Evolutionary conservation across 2,329 filamentous ascomycete genomes (phyloP).

Genomic region (Colletotrichum falcatum): DNA sequence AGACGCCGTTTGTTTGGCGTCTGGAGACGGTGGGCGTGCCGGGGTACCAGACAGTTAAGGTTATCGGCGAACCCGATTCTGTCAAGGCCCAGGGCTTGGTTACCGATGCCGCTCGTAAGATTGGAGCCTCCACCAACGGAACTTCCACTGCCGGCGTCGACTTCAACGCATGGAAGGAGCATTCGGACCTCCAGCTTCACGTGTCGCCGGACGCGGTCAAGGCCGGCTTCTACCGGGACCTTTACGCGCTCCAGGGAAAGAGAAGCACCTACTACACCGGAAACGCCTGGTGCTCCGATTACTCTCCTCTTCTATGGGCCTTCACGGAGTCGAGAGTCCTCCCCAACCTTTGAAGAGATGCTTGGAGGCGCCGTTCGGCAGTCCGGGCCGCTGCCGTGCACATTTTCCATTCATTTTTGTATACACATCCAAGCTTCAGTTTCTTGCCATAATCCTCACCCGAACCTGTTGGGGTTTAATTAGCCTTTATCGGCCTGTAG

Average conservation of each 20-base stretch:
- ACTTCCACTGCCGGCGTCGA: conserved; percentile 23
- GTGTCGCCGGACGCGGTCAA: conserved; percentile 35
- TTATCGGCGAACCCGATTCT: conserved; percentile 40
- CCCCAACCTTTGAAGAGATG: conserved; percentile 3
- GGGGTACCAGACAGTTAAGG: conserved; percentile 42
- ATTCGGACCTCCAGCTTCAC: conserved; percentile 37
- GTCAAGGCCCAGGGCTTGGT: conserved; percentile 30
- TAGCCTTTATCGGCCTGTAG: background rate
- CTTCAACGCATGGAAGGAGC: conserved; percentile 28
- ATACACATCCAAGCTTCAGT: background rate
- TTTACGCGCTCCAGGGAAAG: conserved; percentile 39
- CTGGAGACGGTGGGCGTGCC: conserved; percentile 42
- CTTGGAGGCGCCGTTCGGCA: background rate
- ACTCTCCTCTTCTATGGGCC: conserved; percentile 40
- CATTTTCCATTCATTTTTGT: background rate
- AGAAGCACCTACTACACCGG: conserved; percentile 36
- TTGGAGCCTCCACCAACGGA: conserved; percentile 11
- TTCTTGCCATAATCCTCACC: background rate
- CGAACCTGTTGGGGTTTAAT: background rate
- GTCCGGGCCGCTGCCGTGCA: background rate
- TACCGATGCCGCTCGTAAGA: conserved; percentile 18
- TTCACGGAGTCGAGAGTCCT: conserved; percentile 37
- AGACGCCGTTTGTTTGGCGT: conserved; percentile 40
- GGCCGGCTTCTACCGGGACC: conserved; percentile 35
- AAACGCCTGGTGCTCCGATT: conserved; percentile 37